These are phyloP conservation scores for Metarhizium anisopliae DNA, from an alignment of 2,329 filamentous ascomycete genomes.

Conservation along the genomic window DNA sequence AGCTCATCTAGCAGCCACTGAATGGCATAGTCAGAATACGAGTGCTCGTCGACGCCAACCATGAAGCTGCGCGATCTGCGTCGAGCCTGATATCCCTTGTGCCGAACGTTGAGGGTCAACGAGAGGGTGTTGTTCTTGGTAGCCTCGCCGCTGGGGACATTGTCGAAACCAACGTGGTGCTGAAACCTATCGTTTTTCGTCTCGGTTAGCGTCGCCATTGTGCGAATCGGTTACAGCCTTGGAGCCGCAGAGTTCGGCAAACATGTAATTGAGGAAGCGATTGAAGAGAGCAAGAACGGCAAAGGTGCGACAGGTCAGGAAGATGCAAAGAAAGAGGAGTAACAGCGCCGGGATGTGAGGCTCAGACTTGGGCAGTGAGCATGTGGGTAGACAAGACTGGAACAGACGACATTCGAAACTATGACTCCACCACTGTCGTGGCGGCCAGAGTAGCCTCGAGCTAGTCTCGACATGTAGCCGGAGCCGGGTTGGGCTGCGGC, in stretches of 20 bases:
- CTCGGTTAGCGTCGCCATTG: conserved; percentile 36
- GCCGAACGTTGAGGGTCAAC: conserved; percentile 75
- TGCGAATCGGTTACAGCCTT: conserved; percentile 2
- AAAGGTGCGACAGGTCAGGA: background rate
- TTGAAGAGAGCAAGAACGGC: background rate
- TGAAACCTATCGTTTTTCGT: conserved; percentile 41
- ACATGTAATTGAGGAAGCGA: background rate
- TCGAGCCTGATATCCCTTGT: conserved; percentile 74
- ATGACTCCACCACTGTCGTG: conserved; percentile 3
- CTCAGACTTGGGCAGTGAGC: background rate
- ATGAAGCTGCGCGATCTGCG: conserved; percentile 81
- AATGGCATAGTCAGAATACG: conserved; percentile 85
- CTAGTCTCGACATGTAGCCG: background rate
- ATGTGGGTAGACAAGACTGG: background rate
- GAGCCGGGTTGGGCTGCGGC: background rate
- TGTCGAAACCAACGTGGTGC: conserved; percentile 52
- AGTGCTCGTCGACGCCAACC: conserved; percentile 82
- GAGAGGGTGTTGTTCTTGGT: conserved; percentile 55
- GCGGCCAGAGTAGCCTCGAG: background rate
- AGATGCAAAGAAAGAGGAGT: background rate
- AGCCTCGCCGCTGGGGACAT: conserved; percentile 46
- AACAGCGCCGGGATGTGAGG: background rate
- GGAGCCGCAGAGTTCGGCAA: background rate
- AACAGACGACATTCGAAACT: background rate
- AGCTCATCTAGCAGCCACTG: conserved; percentile 90